phyloP scores from a whole-genome alignment of 2,329 filamentous ascomycete genomes.

The Pseudogymnoascus sp. region DNA sequence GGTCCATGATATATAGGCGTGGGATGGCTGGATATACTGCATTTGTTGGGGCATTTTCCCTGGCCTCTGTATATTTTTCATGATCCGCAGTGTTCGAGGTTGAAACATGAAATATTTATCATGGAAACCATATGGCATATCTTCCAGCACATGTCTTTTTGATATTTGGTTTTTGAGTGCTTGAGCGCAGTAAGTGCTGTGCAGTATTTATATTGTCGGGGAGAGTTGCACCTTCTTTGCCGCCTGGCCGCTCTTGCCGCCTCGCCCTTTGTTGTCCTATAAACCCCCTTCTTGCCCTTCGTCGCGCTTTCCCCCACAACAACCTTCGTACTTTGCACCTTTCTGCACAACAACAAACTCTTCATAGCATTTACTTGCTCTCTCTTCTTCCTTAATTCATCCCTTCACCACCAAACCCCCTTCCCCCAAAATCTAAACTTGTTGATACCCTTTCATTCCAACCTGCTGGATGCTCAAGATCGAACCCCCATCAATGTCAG shows the following conservation, averaged over 20 bases:
- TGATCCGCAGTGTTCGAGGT: not conserved
- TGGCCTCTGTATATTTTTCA: not conserved
- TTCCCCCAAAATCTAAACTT: conserved; percentile 6
- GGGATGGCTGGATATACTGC: not conserved
- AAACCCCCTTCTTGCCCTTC: not conserved
- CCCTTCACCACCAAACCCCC: not conserved
- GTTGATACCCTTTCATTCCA: conserved; percentile 2
- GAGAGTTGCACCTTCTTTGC: not conserved
- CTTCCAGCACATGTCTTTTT: not conserved
- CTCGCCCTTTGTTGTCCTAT: not conserved
- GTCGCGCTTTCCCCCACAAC: conserved; percentile 1
- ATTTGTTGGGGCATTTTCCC: not conserved
- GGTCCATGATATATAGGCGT: not conserved
- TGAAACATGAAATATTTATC: not conserved
- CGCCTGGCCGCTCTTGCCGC: not conserved
- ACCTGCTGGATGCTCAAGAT: conserved; percentile 1
- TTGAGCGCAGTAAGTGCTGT: not conserved
- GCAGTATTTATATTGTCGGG: not conserved
- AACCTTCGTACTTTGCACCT: not conserved
- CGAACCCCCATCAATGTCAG: conserved; percentile 3
- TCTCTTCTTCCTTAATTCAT: conserved; percentile 4
- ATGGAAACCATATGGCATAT: not conserved
- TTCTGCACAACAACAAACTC: conserved; percentile 1
- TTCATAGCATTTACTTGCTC: not conserved
- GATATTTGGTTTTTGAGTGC: not conserved